These are phyloP conservation scores for Euryodendron excelsum DNA, from an alignment of 148 eudicot species.

Conservation along the genomic window DNA sequence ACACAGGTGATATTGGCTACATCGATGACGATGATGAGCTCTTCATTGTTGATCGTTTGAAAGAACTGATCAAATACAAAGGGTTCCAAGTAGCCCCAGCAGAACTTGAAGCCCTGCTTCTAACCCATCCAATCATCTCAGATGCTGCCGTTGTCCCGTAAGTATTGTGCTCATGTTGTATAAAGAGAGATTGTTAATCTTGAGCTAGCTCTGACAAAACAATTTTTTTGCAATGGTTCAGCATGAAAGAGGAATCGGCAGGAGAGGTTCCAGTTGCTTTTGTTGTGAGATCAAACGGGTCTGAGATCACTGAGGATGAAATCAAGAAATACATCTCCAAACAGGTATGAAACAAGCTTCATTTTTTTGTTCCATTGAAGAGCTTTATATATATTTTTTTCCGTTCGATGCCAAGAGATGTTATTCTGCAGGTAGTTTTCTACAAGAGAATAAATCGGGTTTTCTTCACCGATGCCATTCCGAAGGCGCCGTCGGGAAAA, in stretches of 20 bases:
- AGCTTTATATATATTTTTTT: too few species aligned
- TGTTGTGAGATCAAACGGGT: conserved; percentile 57
- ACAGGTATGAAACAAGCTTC: conserved; percentile 38
- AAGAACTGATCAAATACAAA: conserved; percentile 87
- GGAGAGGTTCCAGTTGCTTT: conserved; percentile 92
- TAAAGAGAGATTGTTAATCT: too few species aligned
- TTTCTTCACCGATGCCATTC: conserved; percentile 72
- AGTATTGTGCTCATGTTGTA: conserved; percentile 20
- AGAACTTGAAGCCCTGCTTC: conserved; percentile 73
- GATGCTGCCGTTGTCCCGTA: conserved; percentile 97
- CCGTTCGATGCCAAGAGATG: not conserved
- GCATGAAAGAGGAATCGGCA: conserved; percentile 73
- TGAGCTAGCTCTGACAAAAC: too few species aligned
- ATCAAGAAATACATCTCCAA: conserved; percentile 59
- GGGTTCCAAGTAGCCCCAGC: conserved; percentile 96
- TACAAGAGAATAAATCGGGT: conserved; percentile 73
- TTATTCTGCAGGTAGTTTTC: conserved; percentile 62
- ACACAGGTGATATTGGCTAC: conserved; percentile 88
- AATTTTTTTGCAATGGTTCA: too few species aligned
- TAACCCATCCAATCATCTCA: conserved; percentile 57
- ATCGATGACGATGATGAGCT: conserved; percentile 79
- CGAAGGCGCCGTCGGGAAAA: conserved; percentile 89
- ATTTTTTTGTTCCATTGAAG: not conserved
- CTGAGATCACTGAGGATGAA: conserved; percentile 53
- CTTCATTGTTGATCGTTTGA: conserved; percentile 80